phyloP scores from a whole-genome alignment of 169 alveolate species.

The Eimeria maxima region DNA sequence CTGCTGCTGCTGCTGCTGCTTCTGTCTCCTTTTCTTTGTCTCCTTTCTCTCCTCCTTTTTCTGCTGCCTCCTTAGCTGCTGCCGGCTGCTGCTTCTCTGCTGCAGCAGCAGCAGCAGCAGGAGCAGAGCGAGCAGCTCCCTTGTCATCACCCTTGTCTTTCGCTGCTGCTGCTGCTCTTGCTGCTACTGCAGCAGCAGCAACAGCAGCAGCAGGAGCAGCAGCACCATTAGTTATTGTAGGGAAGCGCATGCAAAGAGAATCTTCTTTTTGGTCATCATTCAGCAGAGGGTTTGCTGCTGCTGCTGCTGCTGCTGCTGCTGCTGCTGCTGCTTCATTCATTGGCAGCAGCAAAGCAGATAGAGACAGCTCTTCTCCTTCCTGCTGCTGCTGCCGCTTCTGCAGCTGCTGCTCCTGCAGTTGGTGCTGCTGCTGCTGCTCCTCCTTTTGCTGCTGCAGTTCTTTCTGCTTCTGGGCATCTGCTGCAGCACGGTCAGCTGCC shows the following conservation, averaged over 20 bases:
- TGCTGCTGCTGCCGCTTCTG: constrained; percentile 29
- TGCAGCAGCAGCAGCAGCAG: not conserved
- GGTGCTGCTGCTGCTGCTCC: constrained; percentile 7
- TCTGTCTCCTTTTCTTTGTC: not conserved
- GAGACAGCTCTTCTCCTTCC: not conserved
- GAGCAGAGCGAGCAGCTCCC: not conserved
- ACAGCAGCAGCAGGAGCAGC: not conserved
- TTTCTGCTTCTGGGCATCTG: not conserved
- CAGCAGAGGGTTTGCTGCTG: not conserved
- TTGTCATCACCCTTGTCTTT: not conserved
- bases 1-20: too few relatives aligned
- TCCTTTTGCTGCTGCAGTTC: not conserved
- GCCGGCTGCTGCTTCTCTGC: not conserved
- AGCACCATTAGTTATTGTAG: not conserved
- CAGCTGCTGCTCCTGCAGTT: constrained; percentile 30
- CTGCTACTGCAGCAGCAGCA: not conserved
- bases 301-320: not conserved
- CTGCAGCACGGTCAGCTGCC: too few relatives aligned
- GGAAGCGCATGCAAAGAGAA: too few relatives aligned
- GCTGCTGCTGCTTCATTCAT: not conserved
- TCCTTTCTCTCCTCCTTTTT: not conserved
- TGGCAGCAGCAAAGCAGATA: not conserved
- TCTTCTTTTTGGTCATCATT: not conserved
- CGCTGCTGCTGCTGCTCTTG: not conserved
- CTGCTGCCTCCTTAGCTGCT: not conserved